phyloP scores from a whole-genome alignment of 495 filamentous ascomycete species.

The Xylaria scruposa region DNA sequence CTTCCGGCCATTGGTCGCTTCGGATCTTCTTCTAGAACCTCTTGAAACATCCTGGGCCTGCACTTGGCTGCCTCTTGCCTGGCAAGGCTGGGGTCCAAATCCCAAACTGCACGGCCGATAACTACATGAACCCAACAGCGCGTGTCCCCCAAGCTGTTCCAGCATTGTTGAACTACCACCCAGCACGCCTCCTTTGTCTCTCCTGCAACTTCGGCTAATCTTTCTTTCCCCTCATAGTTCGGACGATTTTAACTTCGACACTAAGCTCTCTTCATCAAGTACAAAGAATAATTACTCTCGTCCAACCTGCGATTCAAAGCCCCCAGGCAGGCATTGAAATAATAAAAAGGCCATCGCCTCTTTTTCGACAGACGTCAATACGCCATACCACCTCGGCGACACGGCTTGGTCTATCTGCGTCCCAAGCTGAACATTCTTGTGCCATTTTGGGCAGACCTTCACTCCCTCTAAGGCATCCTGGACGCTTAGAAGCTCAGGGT shows the following conservation, averaged over 20 bases:
- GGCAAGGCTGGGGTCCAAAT: constrained; percentile 1
- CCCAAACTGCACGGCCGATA: neutral
- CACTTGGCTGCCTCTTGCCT: constrained; percentile 18
- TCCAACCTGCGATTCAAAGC: constrained; percentile 8
- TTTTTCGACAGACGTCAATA: neutral
- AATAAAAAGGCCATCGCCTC: constrained; percentile 15
- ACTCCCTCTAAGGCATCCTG: neutral
- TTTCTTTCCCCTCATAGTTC: constrained; percentile 21
- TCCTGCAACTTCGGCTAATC: constrained; percentile 24
- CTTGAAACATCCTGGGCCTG: constrained; percentile 5
- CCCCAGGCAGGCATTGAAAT: neutral
- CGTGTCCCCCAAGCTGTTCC: neutral
- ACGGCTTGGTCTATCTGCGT: constrained; percentile 1
- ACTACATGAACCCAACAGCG: constrained; percentile 20
- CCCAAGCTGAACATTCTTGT: constrained; percentile 1
- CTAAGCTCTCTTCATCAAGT: constrained; percentile 21
- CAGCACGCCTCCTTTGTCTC: constrained; percentile 20
- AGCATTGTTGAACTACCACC: neutral
- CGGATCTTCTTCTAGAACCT: constrained; percentile 28
- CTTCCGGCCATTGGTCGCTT: constrained; percentile 8
- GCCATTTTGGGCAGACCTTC: constrained; percentile 10
- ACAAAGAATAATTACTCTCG: constrained; percentile 14
- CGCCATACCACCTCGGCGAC: neutral
- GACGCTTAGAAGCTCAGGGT: constrained; percentile 1
- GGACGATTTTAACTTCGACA: constrained; percentile 20